Evolutionary conservation across 2,329 filamentous ascomycete species (phyloP).

Genomic region (Elsinoe australis): DNA sequence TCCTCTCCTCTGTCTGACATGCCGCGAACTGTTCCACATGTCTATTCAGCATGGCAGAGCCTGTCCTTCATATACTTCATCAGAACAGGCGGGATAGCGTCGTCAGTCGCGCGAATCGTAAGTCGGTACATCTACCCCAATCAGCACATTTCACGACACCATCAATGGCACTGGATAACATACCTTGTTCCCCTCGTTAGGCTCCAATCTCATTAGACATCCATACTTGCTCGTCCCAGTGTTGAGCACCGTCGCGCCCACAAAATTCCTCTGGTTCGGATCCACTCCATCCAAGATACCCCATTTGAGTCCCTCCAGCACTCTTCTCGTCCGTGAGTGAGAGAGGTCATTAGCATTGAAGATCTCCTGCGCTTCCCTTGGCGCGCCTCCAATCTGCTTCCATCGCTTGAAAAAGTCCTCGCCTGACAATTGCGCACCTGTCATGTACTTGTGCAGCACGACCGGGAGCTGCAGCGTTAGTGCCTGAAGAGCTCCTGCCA

Average conservation of each 20-base stretch:
- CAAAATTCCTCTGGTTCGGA: slow-evolving; percentile 86
- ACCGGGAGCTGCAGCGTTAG: slow-evolving; percentile 86
- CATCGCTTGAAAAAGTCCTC: slow-evolving; percentile 99
- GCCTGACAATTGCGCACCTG: slow-evolving; percentile 71
- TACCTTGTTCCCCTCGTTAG: slow-evolving; percentile 87
- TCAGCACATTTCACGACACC: slow-evolving; percentile 19
- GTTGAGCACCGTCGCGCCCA: slow-evolving; percentile 80
- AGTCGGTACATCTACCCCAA: slow-evolving; percentile 76
- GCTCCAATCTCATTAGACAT: slow-evolving; percentile 86
- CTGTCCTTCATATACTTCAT: slow-evolving; percentile 82
- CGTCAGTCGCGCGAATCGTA: slow-evolving; percentile 89
- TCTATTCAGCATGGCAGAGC: slow-evolving; percentile 46
- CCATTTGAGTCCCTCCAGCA: slow-evolving; percentile 83
- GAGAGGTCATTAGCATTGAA: slow-evolving; percentile 64
- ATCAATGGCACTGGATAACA: slow-evolving; percentile 30
- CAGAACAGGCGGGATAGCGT: slow-evolving; percentile 71
- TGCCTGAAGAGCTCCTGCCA: slow-evolving; percentile 87
- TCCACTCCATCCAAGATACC: slow-evolving; percentile 78
- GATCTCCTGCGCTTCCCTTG: slow-evolving; percentile 80
- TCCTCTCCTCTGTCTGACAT: not conserved
- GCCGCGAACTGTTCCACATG: too few species aligned
- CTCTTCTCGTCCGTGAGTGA: slow-evolving; percentile 60
- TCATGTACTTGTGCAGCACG: slow-evolving; percentile 92
- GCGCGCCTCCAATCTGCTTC: slow-evolving; percentile 91
- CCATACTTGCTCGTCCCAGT: slow-evolving; percentile 80